A percentile compares a stretch with the other conserved stretches of the same genome.
These are phyloP conservation scores for Pseudogymnoascus sp. DNA, from an alignment of 2,329 filamentous ascomycete species.

Conservation along the genomic window DNA sequence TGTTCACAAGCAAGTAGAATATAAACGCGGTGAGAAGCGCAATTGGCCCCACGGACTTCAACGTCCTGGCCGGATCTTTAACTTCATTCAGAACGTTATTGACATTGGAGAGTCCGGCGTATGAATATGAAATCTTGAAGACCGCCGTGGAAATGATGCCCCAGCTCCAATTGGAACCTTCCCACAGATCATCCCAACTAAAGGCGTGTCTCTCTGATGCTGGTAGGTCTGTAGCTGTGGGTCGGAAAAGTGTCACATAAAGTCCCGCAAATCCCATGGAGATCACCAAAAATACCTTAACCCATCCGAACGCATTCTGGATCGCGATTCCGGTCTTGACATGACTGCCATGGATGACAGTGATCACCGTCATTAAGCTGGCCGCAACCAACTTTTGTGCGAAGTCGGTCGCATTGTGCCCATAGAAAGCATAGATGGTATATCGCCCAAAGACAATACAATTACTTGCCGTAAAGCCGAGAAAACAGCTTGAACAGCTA, in stretches of 20 bases:
- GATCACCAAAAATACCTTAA: constrained; percentile 50
- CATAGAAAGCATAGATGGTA: constrained; percentile 35
- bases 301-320: constrained; percentile 53
- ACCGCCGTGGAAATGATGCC: constrained; percentile 48
- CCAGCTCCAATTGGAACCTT: constrained; percentile 60
- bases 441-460: constrained; percentile 44
- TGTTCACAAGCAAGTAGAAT: constrained; percentile 48
- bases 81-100: constrained; percentile 51
- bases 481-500: constrained; percentile 41
- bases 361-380: constrained; percentile 46
- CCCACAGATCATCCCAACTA: constrained; percentile 48
- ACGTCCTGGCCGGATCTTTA: constrained; percentile 45
- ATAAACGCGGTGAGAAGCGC: constrained; percentile 44
- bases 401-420: constrained; percentile 35
- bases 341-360: constrained; percentile 49
- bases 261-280: constrained; percentile 54
- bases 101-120: constrained; percentile 43
- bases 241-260: constrained; percentile 45
- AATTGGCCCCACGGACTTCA: constrained; percentile 47
- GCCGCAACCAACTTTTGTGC: constrained; percentile 37
- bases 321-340: constrained; percentile 48
- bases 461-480: constrained; percentile 44
- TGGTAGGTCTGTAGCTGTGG: constrained; percentile 14
- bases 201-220: constrained; percentile 16
- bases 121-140: constrained; percentile 49